These are phyloP conservation scores for Oryza punctata DNA, from an alignment of 176 grass and related monocot species.

Conservation along the genomic window DNA sequence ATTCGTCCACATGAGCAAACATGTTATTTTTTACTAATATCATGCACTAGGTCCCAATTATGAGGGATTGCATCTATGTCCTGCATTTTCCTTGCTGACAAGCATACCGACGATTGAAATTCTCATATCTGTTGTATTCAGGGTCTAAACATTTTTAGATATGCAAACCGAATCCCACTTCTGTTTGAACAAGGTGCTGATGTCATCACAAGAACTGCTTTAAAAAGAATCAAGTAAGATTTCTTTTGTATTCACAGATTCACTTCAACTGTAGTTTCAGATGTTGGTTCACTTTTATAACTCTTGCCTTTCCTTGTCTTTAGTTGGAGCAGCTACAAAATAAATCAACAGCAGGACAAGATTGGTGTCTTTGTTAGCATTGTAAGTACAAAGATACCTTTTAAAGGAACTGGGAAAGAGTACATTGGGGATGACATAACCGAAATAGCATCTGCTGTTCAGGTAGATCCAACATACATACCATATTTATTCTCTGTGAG, in stretches of 20 bases:
- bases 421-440: conserved; percentile 98
- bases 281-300: conserved; percentile 10
- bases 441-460: conserved; percentile 82
- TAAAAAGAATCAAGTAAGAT: conserved; percentile 83
- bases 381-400: conserved; percentile 98
- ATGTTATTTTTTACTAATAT: conserved; percentile 31
- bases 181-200: conserved; percentile 97
- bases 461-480: conserved; percentile 53
- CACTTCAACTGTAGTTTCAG: not conserved
- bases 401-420: conserved; percentile 97
- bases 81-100: conserved; percentile 26
- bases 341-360: conserved; percentile 93
- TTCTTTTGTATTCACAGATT: conserved; percentile 23
- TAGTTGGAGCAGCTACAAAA: conserved; percentile 95
- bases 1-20: conserved; percentile 1
- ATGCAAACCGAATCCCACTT: conserved; percentile 98
- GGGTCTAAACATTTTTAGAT: conserved; percentile 96
- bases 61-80: not conserved
- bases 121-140: conserved; percentile 40
- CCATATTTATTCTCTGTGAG: conserved; percentile 27
- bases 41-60: conserved; percentile 4
- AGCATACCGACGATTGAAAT: not conserved
- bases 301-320: conserved; percentile 33
- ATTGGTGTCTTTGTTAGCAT: conserved; percentile 98
- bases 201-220: conserved; percentile 95